Base-by-base conservation (phyloP, 1,139 yeast genomes). In the Suhomyces panamericanus region DNA sequence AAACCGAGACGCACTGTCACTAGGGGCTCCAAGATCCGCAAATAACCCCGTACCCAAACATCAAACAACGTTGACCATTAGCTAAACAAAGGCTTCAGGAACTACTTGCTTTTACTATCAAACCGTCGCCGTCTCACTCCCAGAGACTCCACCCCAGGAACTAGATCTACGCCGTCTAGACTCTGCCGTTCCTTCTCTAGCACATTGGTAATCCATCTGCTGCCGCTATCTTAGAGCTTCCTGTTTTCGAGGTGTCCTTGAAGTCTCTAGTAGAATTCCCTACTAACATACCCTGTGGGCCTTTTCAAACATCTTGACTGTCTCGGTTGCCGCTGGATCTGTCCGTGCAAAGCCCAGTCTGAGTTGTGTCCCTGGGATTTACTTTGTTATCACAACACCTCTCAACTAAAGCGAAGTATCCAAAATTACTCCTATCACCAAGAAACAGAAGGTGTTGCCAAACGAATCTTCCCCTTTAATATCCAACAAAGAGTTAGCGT, bases 381-480 rank as follows among this genome's bases (percentile, higher is more conserved):
- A 15, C 20, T 28, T 37, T 26, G 29, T 31, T 22, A 31, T 27
- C 22, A 14, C 22, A n/a, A 9, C 13, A 11, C 13, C 22, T 30
- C 15, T 31, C 8, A 14, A 12, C 13, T 31, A 17, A 15, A 13
- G n/a, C 24, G 27, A 22, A n/a, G 40, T 42, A 13, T 42, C 46
- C 52, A 48, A 47, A 26, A 49, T 49, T 43, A 29, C 46, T 39
- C 51, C 50, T 26, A 17, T 41, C 14, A 41, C 36, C 29, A 49
- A 49, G 39, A 49, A 47, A 43, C 52, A 46, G 33, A 46, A 43
- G 41, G 43, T 44, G 42, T 28, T 30, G 14, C 16, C 42, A 15
- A 15, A 33, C 39, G 29, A 34, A 14, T 15, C 28, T 17, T 32
- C 34, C 26, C 38, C 42, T 32, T 33, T 11, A 13, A 13, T 12